Evolutionary conservation across 371 early-diverging fungal genomes (phyloP).

Genomic region (Rhizopus sp.): DNA sequence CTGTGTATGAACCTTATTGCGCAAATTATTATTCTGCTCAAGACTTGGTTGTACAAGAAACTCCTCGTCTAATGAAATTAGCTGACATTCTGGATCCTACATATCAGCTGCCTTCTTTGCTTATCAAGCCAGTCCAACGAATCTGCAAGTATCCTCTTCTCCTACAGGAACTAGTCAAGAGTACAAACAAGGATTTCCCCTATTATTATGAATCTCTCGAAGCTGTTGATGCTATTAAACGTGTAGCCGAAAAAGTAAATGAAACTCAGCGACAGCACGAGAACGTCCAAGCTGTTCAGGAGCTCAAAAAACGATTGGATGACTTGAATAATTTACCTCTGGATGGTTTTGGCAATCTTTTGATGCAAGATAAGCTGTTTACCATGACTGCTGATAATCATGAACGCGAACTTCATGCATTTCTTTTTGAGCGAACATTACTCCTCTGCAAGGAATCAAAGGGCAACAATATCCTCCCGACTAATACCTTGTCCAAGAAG

Average conservation of each 20-base stretch:
- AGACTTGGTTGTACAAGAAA: conserved; percentile 56
- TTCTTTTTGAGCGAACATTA: conserved; percentile 86
- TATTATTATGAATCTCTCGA: conserved; percentile 75
- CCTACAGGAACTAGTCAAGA: conserved; percentile 83
- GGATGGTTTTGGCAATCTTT: conserved; percentile 78
- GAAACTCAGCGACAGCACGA: conserved; percentile 90
- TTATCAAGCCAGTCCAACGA: conserved; percentile 97
- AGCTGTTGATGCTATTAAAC: conserved; percentile 80
- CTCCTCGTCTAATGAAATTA: conserved; percentile 56
- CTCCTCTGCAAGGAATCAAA: conserved; percentile 70
- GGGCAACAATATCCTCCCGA: conserved; percentile 46
- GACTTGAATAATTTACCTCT: conserved; percentile 22
- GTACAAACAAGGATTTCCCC: conserved; percentile 69
- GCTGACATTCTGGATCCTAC: conserved; percentile 80
- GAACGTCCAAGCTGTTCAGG: conserved; percentile 75
- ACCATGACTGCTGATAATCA: conserved; percentile 59
- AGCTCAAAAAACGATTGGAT: conserved; percentile 73
- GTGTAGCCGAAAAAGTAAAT: conserved; percentile 90
- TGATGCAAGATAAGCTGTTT: conserved; percentile 80
- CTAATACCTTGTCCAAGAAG: conserved; percentile 45
- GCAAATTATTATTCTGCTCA: conserved; percentile 87
- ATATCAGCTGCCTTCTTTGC: conserved; percentile 84
- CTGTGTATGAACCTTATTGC: conserved; percentile 93
- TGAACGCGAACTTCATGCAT: conserved; percentile 80
- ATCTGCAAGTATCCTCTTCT: conserved; percentile 96